Evolutionary conservation across 78 protist genomes (phyloP), one percentile per base, ranked within the genome.

Genomic region (Dictyostelium purpureum): DNA sequence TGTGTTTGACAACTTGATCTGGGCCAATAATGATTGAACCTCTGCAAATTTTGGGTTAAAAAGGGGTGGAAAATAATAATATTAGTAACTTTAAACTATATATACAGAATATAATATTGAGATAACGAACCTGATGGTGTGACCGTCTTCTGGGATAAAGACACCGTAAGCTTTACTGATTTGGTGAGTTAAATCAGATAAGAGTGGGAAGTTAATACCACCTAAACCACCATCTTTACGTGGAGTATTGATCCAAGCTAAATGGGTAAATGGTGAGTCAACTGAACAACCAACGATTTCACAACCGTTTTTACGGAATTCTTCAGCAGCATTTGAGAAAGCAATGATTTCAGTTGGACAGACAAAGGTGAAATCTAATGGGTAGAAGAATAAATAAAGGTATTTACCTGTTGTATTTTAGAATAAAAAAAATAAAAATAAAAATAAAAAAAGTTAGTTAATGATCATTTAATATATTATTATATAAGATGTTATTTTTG

Each of bases 271-370:
- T 69, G 82, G 77, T 47, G 95, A 79, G 97, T 98, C 99, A 9
- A 96, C 80, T 19, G 97, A 91, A 63, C 71, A 49, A 24, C 91
- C 99, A 43, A 96, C 33, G 38, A 98, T 95, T 69, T 96, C 97
- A 45, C 82, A 42, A 79, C 88, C 88, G 42, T 79, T 33, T 61
- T 54, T 79, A 21, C 54, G 31, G 96, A 98, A 98, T 89, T 98
- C 98, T 40, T 92, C 93, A 31, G 51, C 95, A 16, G 97, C 88
- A 54, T 97, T 98, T 28, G 79, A 52, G 95, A 97, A 98, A 5
- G 98, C 98, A 47, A 83, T 94, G 82, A 98, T 98, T 90, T 98
- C 99, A 40, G 99, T 98, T 61, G 99, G 99, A 93, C 99, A 61
- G 24, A 79, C 95, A 73, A 80, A 90, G 45, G 95, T 90, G 89